Percentiles rank a stretch among this genome's conserved stretches.
These are phyloP conservation scores for Amanita rubescens DNA, from an alignment of 768 basidiomycete species.

Conservation along the genomic window DNA sequence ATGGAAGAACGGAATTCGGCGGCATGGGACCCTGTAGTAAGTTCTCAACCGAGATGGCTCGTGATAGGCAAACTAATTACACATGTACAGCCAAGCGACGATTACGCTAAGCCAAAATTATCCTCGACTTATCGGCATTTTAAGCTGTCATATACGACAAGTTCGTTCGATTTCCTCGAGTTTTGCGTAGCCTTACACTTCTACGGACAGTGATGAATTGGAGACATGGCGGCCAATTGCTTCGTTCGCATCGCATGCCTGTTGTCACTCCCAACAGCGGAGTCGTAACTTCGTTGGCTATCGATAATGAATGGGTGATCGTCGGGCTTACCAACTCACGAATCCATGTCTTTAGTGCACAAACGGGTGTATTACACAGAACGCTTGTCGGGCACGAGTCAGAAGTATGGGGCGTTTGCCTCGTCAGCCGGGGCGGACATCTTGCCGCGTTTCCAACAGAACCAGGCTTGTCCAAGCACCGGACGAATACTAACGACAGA, in stretches of 20 bases:
- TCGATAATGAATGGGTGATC: slow-evolving; percentile 79
- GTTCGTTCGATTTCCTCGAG: slow-evolving; percentile 26
- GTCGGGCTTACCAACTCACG: slow-evolving; percentile 82
- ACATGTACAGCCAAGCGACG: background rate
- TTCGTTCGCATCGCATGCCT: slow-evolving; percentile 55
- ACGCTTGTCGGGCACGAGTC: slow-evolving; percentile 78
- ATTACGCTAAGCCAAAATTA: background rate
- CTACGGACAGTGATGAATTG: slow-evolving; percentile 63
- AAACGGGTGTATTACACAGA: slow-evolving; percentile 65
- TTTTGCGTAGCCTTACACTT: background rate
- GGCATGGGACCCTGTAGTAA: background rate
- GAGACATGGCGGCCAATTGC: slow-evolving; percentile 64
- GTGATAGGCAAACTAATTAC: slow-evolving; percentile 1
- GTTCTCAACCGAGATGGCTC: background rate
- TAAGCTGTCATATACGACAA: slow-evolving; percentile 62
- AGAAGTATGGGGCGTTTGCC: slow-evolving; percentile 90
- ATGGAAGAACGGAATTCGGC: background rate
- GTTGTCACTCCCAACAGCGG: slow-evolving; percentile 39
- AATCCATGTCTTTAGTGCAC: slow-evolving; percentile 80
- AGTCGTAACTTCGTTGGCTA: slow-evolving; percentile 81
- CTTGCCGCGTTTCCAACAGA: background rate
- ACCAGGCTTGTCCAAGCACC: background rate
- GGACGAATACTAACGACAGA: slow-evolving; percentile 2
- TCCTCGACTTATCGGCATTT: slow-evolving; percentile 38
- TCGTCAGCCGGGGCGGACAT: slow-evolving; percentile 61